These are phyloP conservation scores for Adansonia digitata DNA, from an alignment of 345 rosid genomes.

Conservation along the genomic window DNA sequence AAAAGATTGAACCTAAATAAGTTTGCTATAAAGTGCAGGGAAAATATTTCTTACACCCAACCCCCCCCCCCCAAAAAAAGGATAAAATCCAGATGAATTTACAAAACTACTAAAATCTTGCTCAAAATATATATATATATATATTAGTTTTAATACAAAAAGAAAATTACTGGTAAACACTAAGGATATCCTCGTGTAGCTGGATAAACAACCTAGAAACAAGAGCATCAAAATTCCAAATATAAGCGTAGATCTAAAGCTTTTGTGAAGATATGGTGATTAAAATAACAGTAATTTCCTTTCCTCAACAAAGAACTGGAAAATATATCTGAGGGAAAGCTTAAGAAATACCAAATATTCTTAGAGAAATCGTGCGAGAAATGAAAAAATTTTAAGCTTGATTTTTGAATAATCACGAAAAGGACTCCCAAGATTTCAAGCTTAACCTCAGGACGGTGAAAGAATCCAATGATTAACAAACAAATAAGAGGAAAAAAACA, in stretches of 20 bases:
- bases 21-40: no score
- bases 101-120: background rate
- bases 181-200: no score
- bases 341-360: background rate
- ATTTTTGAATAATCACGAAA: background rate
- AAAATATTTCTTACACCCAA: no score
- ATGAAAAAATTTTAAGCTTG: no score
- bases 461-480: background rate
- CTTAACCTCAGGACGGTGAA: background rate
- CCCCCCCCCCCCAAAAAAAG: background rate
- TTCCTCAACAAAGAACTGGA: background rate
- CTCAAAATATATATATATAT: no score
- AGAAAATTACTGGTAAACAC: no score
- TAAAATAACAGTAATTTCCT: background rate
- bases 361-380: no score
- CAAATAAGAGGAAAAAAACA: background rate
- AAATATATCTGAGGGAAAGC: slow-evolving; percentile 16
- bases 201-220: no score
- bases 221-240: no score
- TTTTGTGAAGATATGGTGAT: background rate
- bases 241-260: no score
- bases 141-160: no score
- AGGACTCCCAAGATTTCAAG: background rate
- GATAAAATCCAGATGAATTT: background rate
- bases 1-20: no score